Conservation (phyloP, 768 basidiomycete genomes). For the Leucosporidium scottii region DNA sequence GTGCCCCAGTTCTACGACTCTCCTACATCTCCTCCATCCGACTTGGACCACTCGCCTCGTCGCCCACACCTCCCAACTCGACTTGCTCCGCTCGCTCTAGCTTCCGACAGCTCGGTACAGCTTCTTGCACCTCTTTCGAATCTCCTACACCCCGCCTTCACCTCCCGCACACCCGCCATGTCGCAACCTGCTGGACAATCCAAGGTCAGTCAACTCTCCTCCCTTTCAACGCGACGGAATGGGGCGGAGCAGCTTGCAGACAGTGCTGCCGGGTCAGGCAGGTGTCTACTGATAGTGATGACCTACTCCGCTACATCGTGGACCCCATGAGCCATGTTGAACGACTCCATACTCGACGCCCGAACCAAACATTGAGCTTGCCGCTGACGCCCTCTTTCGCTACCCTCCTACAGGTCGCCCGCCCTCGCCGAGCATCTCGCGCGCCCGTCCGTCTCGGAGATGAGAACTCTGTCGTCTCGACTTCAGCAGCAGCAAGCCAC, state of each 20-base stretch:
- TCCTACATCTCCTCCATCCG: no score
- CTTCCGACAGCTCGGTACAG: no score
- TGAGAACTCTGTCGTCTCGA: conserved; percentile 9
- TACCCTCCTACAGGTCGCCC: conserved; percentile 12
- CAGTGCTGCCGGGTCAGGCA: neutral
- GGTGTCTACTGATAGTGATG: neutral
- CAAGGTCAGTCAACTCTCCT: neutral
- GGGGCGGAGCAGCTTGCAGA: neutral
- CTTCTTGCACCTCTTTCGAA: no score
- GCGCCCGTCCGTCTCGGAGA: conserved; percentile 20
- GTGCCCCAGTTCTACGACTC: no score
- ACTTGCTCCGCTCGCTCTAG: no score
- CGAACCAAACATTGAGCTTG: neutral
- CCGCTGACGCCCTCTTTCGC: neutral
- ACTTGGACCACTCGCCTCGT: no score
- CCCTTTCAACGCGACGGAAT: neutral
- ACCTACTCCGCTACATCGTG: neutral
- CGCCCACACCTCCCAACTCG: no score
- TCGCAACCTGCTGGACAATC: neutral
- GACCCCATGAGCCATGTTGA: neutral
- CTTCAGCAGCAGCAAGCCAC: neutral
- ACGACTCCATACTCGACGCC: neutral
- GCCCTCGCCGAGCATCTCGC: conserved; percentile 23
- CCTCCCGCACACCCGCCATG: neutral
- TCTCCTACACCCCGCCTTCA: no score